phyloP scores from a whole-genome alignment of 768 basidiomycete genomes.

The Termitomyces sp. region DNA sequence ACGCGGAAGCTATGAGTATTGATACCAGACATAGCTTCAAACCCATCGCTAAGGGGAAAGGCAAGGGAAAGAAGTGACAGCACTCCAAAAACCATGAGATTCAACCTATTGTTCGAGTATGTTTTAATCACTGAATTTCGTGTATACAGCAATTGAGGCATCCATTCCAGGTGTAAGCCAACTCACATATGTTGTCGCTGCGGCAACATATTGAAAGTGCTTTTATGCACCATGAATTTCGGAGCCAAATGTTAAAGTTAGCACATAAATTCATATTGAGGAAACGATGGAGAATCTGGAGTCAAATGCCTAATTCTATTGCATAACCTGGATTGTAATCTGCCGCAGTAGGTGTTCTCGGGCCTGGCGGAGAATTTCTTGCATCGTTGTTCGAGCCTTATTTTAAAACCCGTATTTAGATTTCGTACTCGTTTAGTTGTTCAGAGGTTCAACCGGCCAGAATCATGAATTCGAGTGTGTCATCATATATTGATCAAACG shows the following conservation, averaged over 20 bases:
- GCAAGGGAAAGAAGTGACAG: constrained; percentile 1
- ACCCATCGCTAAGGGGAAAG: constrained; percentile 7
- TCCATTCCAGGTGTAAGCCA: neutral
- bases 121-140: neutral
- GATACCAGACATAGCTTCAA: constrained; percentile 1
- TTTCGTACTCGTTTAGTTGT: no score
- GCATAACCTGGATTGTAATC: neutral
- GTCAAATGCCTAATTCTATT: neutral
- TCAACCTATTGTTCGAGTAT: neutral
- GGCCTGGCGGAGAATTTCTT: neutral
- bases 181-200: no score
- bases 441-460: neutral
- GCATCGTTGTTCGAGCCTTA: neutral
- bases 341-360: neutral
- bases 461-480: neutral
- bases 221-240: neutral
- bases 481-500: neutral
- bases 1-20: constrained; percentile 30
- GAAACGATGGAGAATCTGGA: neutral
- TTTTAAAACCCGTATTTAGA: no score
- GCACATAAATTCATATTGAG: no score
- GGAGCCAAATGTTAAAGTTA: neutral
- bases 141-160: neutral
- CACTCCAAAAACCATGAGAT: neutral
- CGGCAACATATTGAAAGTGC: neutral